A percentile compares a stretch with the other conserved stretches of the same genome.
phyloP scores from a whole-genome alignment of 192 early-diverging fungal genomes.

The Dissophora ornata region DNA sequence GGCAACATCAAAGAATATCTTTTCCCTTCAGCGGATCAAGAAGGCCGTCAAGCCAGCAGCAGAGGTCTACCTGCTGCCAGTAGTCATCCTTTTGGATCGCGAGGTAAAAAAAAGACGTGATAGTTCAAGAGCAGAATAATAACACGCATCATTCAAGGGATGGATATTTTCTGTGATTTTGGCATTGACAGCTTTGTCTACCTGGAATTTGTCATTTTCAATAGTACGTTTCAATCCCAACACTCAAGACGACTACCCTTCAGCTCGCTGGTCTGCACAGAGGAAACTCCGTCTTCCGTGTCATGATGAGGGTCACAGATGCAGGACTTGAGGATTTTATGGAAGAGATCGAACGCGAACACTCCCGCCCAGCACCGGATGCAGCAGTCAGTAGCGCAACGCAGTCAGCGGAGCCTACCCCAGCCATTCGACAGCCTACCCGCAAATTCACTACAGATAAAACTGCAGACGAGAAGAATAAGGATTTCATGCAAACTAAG shows the following conservation, averaged over 20 bases:
- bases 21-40: conserved; percentile 41
- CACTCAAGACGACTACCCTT: conserved; percentile 76
- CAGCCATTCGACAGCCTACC: not conserved
- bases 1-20: conserved; percentile 40
- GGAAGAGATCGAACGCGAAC: conserved; percentile 55
- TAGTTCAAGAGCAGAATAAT: too few relatives aligned
- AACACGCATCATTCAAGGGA: too few relatives aligned
- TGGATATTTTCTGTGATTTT: too few relatives aligned
- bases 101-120: too few relatives aligned
- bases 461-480: conserved; percentile 28
- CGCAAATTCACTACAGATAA: conserved; percentile 24
- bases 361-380: conserved; percentile 1
- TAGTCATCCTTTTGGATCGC: conserved; percentile 71
- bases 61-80: conserved; percentile 69
- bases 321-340: conserved; percentile 60
- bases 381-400: too few relatives aligned
- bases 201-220: not conserved
- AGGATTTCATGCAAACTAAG: conserved; percentile 2
- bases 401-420: not conserved
- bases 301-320: conserved; percentile 71
- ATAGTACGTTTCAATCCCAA: conserved; percentile 67
- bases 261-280: conserved; percentile 72
- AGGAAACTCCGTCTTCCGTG: conserved; percentile 76
- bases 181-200: too few relatives aligned
- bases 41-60: conserved; percentile 44